Conservation (phyloP, 2,329 filamentous ascomycete genomes). For the Stagonosporopsis cucurbitacearum region DNA sequence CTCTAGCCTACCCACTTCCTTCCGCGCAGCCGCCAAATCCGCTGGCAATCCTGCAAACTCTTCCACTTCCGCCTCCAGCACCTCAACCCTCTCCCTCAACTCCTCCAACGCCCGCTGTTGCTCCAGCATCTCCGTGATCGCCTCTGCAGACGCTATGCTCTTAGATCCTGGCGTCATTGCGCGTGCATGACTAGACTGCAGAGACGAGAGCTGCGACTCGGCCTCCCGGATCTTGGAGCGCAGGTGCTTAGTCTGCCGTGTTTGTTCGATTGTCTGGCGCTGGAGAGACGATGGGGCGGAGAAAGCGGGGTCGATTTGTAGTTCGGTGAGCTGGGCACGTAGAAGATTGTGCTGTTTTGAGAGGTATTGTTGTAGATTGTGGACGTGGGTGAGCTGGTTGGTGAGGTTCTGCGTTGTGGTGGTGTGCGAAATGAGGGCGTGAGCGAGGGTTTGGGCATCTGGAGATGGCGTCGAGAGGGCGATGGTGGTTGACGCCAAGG, state of each 20-base stretch:
- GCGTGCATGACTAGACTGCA: conserved; percentile 29
- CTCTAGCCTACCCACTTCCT: conserved; percentile 72
- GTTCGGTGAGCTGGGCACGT: conserved; percentile 36
- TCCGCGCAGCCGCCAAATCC: conserved; percentile 70
- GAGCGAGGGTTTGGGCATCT: conserved; percentile 39
- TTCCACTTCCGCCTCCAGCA: conserved; percentile 67
- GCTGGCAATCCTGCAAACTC: conserved; percentile 76
- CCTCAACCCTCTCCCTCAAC: conserved; percentile 64
- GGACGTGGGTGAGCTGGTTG: conserved; percentile 43
- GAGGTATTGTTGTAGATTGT: conserved; percentile 44
- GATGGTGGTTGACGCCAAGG: conserved; percentile 48
- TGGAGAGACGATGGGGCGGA: conserved; percentile 63
- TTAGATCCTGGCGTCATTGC: conserved; percentile 38
- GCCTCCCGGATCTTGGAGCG: conserved; percentile 72
- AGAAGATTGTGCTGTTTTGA: conserved; percentile 41
- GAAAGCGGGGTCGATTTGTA: conserved; percentile 46
- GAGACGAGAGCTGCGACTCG: conserved; percentile 50
- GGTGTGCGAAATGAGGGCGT: conserved; percentile 45
- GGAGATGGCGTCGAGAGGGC: conserved; percentile 44
- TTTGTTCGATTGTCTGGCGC: conserved; percentile 75
- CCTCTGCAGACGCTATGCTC: conserved; percentile 50
- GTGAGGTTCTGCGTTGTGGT: conserved; percentile 39
- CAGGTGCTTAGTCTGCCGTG: conserved; percentile 72
- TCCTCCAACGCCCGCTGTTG: conserved; percentile 68
- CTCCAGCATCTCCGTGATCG: conserved; percentile 65